These are phyloP conservation scores for Symbiotaphrina buchneri DNA, from an alignment of 495 filamentous ascomycete genomes.

Conservation along the genomic window DNA sequence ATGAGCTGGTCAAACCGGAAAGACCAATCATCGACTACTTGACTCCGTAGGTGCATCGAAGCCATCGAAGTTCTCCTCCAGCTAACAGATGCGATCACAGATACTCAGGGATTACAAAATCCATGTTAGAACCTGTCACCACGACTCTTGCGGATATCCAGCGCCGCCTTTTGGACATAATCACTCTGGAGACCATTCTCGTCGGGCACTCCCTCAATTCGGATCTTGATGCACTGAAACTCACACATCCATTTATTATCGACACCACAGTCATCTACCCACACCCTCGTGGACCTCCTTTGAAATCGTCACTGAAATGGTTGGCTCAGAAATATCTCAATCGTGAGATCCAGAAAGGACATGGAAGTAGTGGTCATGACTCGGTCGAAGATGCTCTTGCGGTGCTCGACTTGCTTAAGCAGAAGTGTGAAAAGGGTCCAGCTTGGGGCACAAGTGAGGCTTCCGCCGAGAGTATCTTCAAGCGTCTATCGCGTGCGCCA, in stretches of 20 bases:
- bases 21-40: constrained; percentile 75
- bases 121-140: constrained; percentile 55
- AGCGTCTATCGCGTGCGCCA: constrained; percentile 41
- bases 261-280: constrained; percentile 78
- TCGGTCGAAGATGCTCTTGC: constrained; percentile 80
- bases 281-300: constrained; percentile 50
- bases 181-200: constrained; percentile 58
- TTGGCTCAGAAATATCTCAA: constrained; percentile 58
- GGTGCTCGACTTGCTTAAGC: constrained; percentile 76
- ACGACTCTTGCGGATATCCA: constrained; percentile 78
- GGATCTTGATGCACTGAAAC: constrained; percentile 59
- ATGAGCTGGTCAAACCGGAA: constrained; percentile 78
- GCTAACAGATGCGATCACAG: constrained; percentile 7
- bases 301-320: constrained; percentile 60
- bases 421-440: constrained; percentile 83
- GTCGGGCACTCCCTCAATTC: constrained; percentile 85
- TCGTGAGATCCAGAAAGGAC: constrained; percentile 68
- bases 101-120: constrained; percentile 73
- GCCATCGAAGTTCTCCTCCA: not conserved
- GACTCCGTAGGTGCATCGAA: constrained; percentile 30
- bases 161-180: constrained; percentile 39
- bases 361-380: constrained; percentile 52
- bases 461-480: constrained; percentile 69
- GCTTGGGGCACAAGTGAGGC: constrained; percentile 57
- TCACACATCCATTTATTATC: constrained; percentile 81